A percentile compares a stretch with the other conserved stretches of the same genome.
phyloP scores from a whole-genome alignment of 768 basidiomycete genomes.

The Myochromella boudieri region DNA sequence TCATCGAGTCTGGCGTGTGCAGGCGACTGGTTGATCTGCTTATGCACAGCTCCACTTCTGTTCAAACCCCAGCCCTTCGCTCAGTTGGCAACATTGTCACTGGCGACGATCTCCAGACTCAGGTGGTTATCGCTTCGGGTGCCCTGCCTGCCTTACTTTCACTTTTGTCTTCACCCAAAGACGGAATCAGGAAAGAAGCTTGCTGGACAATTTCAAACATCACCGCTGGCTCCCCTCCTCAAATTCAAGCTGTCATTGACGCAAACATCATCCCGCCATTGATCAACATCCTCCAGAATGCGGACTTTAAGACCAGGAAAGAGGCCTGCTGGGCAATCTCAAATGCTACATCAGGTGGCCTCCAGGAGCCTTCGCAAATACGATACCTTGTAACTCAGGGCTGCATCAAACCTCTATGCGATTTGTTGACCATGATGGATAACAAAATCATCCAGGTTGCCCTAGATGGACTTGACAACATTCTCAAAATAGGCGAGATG shows the following conservation, averaged over 20 bases:
- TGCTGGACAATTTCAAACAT: constrained; percentile 99
- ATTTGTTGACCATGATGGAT: constrained; percentile 96
- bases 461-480: constrained; percentile 96
- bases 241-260: constrained; percentile 97
- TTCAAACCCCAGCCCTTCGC: constrained; percentile 97
- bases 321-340: constrained; percentile 99
- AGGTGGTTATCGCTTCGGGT: constrained; percentile 97
- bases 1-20: constrained; percentile 98
- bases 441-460: constrained; percentile 99
- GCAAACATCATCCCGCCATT: constrained; percentile 98
- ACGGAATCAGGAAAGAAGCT: constrained; percentile 98
- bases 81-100: constrained; percentile 99
- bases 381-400: constrained; percentile 97
- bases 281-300: constrained; percentile 96
- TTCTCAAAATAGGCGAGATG: constrained; percentile 94
- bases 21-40: constrained; percentile 95
- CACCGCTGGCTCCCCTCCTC: constrained; percentile 94
- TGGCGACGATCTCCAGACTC: constrained; percentile 98
- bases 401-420: constrained; percentile 98
- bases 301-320: constrained; percentile 99
- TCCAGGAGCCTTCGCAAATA: constrained; percentile 95
- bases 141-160: constrained; percentile 93
- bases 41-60: constrained; percentile 92
- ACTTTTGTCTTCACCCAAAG: constrained; percentile 93
- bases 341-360: constrained; percentile 96